Base-by-base conservation (phyloP, 129 eudicot genomes). In the Helianthus tuberosus region DNA sequence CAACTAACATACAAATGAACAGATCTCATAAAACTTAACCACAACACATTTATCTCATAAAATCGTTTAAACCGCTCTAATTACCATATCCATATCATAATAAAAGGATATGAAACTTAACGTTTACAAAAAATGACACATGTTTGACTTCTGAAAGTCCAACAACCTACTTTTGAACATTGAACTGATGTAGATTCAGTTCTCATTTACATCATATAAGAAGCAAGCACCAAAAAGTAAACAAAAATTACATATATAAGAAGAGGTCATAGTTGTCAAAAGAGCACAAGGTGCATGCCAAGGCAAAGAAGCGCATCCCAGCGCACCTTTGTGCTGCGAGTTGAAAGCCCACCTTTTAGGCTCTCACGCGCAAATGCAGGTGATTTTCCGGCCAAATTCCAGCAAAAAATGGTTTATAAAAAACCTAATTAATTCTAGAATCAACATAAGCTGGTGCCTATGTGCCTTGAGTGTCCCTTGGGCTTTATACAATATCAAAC, bases 61-160 rank as follows among this genome's bases (percentile, higher is more conserved):
- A 58, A 17, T 10, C 5, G 38, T 1, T 1, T 8, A 25, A 10
- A 39, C 6, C 32, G 32, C 32, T 27, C 32, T 27, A 27, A 27
- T 27, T 27, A 27, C 32, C 32, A 27, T 1, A 27, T 27, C 32
- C 32, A 27, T 1, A 27, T 27, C 32, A 27, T 27, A 27, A 27
- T 27, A 27, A 27, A 29, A 73, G 48, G 43, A 32, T 12, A 16
- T 16, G 2, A 46, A 49, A 16, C 39, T 51, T 32, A 17, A 51
- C 15, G 4, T 69, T 14, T 68, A 68, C 46, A 13, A 35, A 29
- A 61, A 74, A 63, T 36, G 35, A 74, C 63, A 63, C 29, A 11
- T 69, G 51, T 64, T 64, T 66, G 23, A 39, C 79, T 75, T 73
- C 15, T 74, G 60, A 62, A 4, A 62, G 78, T 63, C 71, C 3